Conservation (phyloP, 192 early-diverging fungal genomes). For the Backusella westeae region DNA sequence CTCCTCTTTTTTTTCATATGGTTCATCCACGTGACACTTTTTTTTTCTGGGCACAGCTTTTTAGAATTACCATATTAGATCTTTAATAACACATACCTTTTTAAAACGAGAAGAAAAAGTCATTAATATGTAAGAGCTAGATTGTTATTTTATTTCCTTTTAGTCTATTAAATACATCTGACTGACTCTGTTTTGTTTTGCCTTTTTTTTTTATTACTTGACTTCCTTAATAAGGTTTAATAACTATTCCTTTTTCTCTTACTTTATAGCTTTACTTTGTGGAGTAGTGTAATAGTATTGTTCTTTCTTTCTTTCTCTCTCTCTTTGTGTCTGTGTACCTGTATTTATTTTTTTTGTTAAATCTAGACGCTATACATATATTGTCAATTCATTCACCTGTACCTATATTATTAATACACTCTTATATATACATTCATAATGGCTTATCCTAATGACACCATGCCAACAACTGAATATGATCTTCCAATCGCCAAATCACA, state of each 20-base stretch:
- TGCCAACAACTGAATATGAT: background rate
- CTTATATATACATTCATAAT: background rate
- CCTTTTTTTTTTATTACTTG: background rate
- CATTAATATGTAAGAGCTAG: background rate
- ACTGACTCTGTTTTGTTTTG: background rate
- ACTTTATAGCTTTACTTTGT: background rate
- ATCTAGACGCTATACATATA: background rate
- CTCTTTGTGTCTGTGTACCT: background rate
- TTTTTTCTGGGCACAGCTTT: background rate
- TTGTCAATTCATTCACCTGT: background rate
- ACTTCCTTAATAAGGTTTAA: background rate
- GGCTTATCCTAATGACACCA: background rate
- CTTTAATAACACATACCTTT: background rate
- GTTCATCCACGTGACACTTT: background rate
- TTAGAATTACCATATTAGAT: background rate
- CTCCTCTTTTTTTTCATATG: background rate
- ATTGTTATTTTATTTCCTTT: slow-evolving; percentile 6
- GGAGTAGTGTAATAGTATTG: background rate
- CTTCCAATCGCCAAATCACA: background rate
- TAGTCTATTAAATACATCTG: background rate
- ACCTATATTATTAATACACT: background rate
- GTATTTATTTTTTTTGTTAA: background rate
- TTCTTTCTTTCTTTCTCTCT: background rate
- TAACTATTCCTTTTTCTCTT: background rate
- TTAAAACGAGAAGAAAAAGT: background rate